Percentiles rank a stretch among this genome's conserved stretches.
Conservation (phyloP, 108 stramenopile species). For the Schizochytrium sp. region DNA sequence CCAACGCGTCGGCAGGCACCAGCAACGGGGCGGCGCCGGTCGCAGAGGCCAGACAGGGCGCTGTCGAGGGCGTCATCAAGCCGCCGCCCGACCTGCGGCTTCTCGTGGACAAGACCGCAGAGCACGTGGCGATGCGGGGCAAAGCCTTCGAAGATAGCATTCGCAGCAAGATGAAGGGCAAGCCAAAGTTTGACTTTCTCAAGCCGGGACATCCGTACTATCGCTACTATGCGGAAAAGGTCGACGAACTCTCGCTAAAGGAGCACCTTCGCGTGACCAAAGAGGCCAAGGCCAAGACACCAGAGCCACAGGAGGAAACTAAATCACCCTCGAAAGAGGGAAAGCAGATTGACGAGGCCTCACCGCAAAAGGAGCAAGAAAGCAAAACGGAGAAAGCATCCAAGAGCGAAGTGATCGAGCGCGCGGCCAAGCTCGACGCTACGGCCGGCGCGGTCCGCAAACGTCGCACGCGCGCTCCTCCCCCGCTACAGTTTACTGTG, state of each 20-base stretch:
- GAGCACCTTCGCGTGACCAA: not conserved
- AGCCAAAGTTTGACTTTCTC: slow-evolving; percentile 9
- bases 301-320: not conserved
- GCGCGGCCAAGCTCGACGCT: not conserved
- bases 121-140: not conserved
- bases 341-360: not conserved
- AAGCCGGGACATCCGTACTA: not conserved
- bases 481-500: not conserved
- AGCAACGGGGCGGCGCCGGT: not conserved
- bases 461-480: not conserved
- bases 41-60: not conserved
- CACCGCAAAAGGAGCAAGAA: not conserved
- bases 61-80: not conserved
- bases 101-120: slow-evolving; percentile 11
- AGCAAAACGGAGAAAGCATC: not conserved
- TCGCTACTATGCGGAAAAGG: not conserved
- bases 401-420: not conserved
- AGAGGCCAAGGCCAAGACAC: not conserved
- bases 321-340: not conserved
- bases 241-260: not conserved
- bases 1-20: too few species aligned
- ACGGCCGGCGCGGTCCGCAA: not conserved
- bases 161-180: not conserved
- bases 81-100: not conserved
- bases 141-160: not conserved